phyloP scores from a whole-genome alignment of 2,329 filamentous ascomycete species.

The Botrytis porri region DNA sequence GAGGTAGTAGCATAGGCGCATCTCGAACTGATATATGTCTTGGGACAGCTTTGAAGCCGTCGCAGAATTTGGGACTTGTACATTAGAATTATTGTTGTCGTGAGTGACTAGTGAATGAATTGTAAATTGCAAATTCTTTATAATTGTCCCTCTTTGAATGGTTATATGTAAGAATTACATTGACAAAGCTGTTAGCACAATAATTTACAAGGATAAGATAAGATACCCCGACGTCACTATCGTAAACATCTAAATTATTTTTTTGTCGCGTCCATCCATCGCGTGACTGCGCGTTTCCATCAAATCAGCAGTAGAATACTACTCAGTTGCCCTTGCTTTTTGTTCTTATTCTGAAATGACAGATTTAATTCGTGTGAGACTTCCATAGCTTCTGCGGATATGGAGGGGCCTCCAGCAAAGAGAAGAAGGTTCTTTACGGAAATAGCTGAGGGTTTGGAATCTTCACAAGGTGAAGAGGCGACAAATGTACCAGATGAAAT shows the following conservation, averaged over 20 bases:
- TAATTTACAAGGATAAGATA: background rate
- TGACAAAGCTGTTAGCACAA: background rate
- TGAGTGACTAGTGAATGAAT: background rate
- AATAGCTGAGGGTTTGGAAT: slow-evolving; percentile 29
- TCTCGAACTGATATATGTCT: slow-evolving; percentile 20
- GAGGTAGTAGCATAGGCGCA: slow-evolving; percentile 36
- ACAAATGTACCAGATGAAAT: slow-evolving; percentile 29
- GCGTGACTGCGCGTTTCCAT: slow-evolving; percentile 29
- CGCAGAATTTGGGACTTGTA: slow-evolving; percentile 18
- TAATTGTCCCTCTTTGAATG: background rate
- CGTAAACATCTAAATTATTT: slow-evolving; percentile 12
- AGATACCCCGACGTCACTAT: slow-evolving; percentile 24
- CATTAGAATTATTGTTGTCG: background rate
- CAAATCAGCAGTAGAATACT: slow-evolving; percentile 16
- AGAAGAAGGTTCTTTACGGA: slow-evolving; percentile 48
- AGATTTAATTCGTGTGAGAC: background rate
- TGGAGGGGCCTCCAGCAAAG: slow-evolving; percentile 47
- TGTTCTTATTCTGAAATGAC: background rate
- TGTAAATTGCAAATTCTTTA: background rate
- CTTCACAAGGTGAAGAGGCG: slow-evolving; percentile 26
- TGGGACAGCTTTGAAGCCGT: slow-evolving; percentile 28
- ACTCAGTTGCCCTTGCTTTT: background rate
- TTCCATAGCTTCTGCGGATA: slow-evolving; percentile 30
- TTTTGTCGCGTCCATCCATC: slow-evolving; percentile 21
- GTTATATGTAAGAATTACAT: background rate